phyloP scores from a whole-genome alignment of 2,329 filamentous ascomycete species.

The Ophiostoma himal-ulmi region DNA sequence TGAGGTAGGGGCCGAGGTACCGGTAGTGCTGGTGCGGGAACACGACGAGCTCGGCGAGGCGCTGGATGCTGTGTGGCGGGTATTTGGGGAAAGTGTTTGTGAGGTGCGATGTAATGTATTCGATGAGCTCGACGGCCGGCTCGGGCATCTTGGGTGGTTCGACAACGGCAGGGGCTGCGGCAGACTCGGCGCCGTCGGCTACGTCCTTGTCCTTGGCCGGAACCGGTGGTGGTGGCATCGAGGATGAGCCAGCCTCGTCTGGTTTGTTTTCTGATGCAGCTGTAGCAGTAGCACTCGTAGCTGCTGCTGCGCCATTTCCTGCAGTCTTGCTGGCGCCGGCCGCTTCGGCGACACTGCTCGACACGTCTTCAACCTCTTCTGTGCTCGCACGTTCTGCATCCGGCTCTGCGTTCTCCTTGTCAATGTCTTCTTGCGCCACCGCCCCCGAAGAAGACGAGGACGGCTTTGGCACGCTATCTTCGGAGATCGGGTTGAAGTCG shows the following conservation, averaged over 20 bases:
- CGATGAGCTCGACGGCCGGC: constrained; percentile 57
- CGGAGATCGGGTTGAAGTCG: constrained; percentile 27
- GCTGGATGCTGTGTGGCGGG: constrained; percentile 89
- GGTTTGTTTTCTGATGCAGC: background rate
- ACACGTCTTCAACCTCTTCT: background rate
- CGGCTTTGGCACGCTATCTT: constrained; percentile 27
- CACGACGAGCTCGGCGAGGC: constrained; percentile 79
- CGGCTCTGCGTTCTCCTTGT: constrained; percentile 63
- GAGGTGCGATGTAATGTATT: constrained; percentile 57
- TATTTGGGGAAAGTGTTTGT: constrained; percentile 60
- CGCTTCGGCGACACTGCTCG: constrained; percentile 13
- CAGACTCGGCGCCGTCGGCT: background rate
- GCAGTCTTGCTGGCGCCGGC: background rate
- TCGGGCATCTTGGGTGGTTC: constrained; percentile 50
- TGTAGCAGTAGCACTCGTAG: background rate
- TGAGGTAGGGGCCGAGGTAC: constrained; percentile 75
- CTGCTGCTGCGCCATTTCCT: background rate
- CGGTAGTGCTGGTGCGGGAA: constrained; percentile 72
- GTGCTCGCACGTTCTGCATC: constrained; percentile 27
- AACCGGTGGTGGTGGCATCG: background rate
- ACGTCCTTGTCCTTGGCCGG: constrained; percentile 1
- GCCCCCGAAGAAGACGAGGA: background rate
- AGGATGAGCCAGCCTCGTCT: background rate
- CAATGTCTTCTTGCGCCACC: constrained; percentile 49
- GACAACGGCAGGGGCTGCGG: constrained; percentile 6